Evolutionary conservation across 2,329 filamentous ascomycete species (phyloP).

Genomic region (Byssoonygena ceratinophila): DNA sequence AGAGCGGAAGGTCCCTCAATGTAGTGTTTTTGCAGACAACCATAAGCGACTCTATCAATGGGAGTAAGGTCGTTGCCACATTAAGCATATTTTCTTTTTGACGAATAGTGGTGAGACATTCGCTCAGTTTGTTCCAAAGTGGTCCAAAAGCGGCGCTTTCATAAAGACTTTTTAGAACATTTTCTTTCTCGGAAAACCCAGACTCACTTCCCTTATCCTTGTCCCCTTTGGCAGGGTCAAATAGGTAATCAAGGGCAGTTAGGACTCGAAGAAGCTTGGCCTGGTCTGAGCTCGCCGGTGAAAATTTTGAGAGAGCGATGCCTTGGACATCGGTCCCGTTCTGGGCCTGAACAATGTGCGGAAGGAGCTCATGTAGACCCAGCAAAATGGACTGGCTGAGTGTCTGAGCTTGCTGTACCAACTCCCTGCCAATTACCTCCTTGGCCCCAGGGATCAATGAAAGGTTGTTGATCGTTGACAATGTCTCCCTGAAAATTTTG

Average conservation of each 20-base stretch:
- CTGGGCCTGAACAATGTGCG: constrained; percentile 74
- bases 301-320: constrained; percentile 87
- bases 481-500: constrained; percentile 94
- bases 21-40: constrained; percentile 98
- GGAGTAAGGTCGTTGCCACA: constrained; percentile 87
- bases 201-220: constrained; percentile 44
- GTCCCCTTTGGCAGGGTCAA: constrained; percentile 63
- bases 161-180: constrained; percentile 77
- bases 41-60: constrained; percentile 93
- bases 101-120: constrained; percentile 76
- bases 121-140: constrained; percentile 85
- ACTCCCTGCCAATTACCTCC: constrained; percentile 80
- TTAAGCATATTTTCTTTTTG: constrained; percentile 93
- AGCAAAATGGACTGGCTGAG: constrained; percentile 74
- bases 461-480: constrained; percentile 97
- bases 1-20: constrained; percentile 53
- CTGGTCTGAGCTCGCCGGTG: constrained; percentile 88
- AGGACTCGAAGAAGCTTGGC: constrained; percentile 87
- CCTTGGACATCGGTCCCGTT: constrained; percentile 93
- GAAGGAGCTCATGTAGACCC: constrained; percentile 73
- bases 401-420: constrained; percentile 74
- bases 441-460: constrained; percentile 87
- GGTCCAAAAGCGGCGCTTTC: constrained; percentile 81
- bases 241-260: constrained; percentile 89
- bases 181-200: constrained; percentile 59